Evolutionary conservation across 306 rosid genomes (phyloP).

Genomic region (Gleditsia sinensis): DNA sequence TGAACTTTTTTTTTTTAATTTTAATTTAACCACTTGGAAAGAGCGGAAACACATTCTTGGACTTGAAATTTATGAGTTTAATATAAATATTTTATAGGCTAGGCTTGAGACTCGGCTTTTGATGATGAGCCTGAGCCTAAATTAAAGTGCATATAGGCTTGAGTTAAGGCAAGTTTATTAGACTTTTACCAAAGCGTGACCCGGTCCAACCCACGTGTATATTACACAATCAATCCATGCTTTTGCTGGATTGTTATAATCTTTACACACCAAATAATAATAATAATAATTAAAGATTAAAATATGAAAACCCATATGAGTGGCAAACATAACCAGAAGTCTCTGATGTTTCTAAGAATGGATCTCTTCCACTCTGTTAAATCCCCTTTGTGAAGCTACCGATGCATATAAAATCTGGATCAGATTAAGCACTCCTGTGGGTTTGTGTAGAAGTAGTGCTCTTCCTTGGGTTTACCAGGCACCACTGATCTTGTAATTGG

Average conservation of each 20-base stretch:
- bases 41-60: background rate
- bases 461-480: constrained; percentile 66
- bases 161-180: no score
- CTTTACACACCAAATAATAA: background rate
- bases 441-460: constrained; percentile 83
- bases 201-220: no score
- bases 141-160: no score
- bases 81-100: no score
- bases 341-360: background rate
- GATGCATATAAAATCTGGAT: background rate
- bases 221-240: constrained; percentile 8
- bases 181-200: no score
- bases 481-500: constrained; percentile 51
- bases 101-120: no score
- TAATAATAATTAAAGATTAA: background rate
- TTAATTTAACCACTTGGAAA: background rate
- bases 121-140: no score
- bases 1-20: background rate
- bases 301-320: background rate
- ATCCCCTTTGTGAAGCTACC: background rate
- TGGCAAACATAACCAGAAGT: background rate
- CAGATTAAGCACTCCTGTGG: constrained; percentile 60
- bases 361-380: background rate
- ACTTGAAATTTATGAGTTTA: no score
- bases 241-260: background rate